Evolutionary conservation across 2,329 filamentous ascomycete genomes (phyloP).

Genomic region (Alternaria dauci): DNA sequence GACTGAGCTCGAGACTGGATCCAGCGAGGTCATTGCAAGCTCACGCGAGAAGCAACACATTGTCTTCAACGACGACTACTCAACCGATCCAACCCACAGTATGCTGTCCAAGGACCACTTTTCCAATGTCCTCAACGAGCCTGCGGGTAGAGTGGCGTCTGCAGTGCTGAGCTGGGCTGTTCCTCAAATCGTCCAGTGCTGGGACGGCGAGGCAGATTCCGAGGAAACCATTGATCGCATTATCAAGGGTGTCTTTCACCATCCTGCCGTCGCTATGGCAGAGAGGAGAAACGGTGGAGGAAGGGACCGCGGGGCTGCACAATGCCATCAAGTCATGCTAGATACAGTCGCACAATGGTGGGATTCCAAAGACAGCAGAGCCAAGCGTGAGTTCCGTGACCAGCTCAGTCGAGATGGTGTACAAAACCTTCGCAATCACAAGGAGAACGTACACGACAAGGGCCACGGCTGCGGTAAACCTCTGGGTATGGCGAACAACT

Average conservation of each 20-base stretch:
- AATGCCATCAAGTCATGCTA: slow-evolving; percentile 82
- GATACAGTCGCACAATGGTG: slow-evolving; percentile 85
- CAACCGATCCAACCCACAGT: slow-evolving; percentile 86
- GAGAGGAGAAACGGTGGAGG: slow-evolving; percentile 62
- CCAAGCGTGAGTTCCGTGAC: slow-evolving; percentile 72
- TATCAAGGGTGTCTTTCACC: slow-evolving; percentile 83
- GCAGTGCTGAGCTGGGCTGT: slow-evolving; percentile 84
- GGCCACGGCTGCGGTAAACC: slow-evolving; percentile 87
- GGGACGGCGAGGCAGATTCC: slow-evolving; percentile 82
- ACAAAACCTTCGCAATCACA: slow-evolving; percentile 80
- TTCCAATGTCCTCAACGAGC: slow-evolving; percentile 85
- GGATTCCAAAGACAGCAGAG: slow-evolving; percentile 68
- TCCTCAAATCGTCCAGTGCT: slow-evolving; percentile 85
- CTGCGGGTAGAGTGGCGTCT: slow-evolving; percentile 82
- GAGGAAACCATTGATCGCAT: slow-evolving; percentile 77
- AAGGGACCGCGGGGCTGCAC: slow-evolving; percentile 54
- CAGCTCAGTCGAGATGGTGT: slow-evolving; percentile 84
- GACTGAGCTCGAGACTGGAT: slow-evolving; percentile 83
- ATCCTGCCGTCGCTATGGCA: slow-evolving; percentile 78
- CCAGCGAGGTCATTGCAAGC: slow-evolving; percentile 85
- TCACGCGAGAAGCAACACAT: slow-evolving; percentile 84
- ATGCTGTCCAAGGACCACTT: slow-evolving; percentile 98
- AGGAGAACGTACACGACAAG: slow-evolving; percentile 80
- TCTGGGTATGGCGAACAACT: slow-evolving; percentile 75
- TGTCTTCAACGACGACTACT: slow-evolving; percentile 82